These are phyloP conservation scores for Hypoxylon perforatum DNA, from an alignment of 495 filamentous ascomycete species.

Conservation along the genomic window DNA sequence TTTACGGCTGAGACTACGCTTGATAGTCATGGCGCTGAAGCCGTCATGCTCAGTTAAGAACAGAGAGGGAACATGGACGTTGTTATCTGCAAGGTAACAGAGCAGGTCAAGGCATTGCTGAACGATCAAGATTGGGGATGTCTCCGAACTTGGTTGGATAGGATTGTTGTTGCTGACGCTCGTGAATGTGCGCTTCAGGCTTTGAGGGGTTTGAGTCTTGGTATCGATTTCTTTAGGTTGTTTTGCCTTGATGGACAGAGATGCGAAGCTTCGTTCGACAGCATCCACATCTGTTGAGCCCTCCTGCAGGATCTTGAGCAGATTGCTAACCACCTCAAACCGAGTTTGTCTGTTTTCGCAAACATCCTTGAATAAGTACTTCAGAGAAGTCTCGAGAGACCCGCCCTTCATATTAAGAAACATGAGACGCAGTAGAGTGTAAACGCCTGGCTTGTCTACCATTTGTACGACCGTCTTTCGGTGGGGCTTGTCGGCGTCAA, in stretches of 20 bases:
- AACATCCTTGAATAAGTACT: constrained; percentile 85
- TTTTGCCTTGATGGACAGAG: constrained; percentile 90
- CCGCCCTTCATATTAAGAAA: constrained; percentile 91
- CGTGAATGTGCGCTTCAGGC: constrained; percentile 74
- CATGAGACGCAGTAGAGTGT: constrained; percentile 94
- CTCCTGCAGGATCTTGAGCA: constrained; percentile 96
- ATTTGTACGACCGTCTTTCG: constrained; percentile 89
- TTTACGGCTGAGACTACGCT: constrained; percentile 80
- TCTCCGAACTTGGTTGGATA: constrained; percentile 72
- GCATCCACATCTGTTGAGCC: constrained; percentile 92
- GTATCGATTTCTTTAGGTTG: constrained; percentile 69
- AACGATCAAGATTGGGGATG: constrained; percentile 92
- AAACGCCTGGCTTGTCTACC: constrained; percentile 94
- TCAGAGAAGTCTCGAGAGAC: constrained; percentile 78
- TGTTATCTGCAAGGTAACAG: constrained; percentile 81
- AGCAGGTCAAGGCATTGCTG: constrained; percentile 92
- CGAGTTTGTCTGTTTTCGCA: constrained; percentile 95
- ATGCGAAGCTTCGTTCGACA: constrained; percentile 93
- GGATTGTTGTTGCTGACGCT: constrained; percentile 60
- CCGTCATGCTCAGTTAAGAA: constrained; percentile 96
- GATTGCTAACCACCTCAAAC: constrained; percentile 90
- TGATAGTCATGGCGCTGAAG: constrained; percentile 70
- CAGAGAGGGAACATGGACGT: constrained; percentile 83
- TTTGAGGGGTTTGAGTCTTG: constrained; percentile 80
- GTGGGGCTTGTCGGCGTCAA: constrained; percentile 68